Evolutionary conservation across 148 eudicot genomes (phyloP).

Genomic region (Chenopodium formosanum): DNA sequence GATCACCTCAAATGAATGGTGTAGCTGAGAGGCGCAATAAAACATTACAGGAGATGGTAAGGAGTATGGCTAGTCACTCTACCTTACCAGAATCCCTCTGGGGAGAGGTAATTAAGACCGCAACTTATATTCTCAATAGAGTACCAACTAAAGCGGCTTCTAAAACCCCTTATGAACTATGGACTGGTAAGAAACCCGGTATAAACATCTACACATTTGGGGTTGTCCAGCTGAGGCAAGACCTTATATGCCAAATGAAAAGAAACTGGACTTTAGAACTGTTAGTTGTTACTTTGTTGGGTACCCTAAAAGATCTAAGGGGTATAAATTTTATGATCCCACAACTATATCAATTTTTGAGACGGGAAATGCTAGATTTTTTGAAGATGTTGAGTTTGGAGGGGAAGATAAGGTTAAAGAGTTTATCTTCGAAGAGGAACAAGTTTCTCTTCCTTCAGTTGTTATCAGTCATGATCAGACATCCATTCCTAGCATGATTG

Average conservation of each 20-base stretch:
- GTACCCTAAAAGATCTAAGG: not conserved
- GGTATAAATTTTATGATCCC: not conserved
- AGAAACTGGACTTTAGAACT: not conserved
- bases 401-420: no score
- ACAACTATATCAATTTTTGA: not conserved
- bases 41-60: conserved; percentile 4
- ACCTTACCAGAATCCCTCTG: not conserved
- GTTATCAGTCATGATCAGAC: not conserved
- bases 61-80: conserved; percentile 11
- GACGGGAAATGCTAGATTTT: not conserved
- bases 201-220: no score
- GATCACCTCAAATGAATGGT: not conserved
- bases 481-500: not conserved
- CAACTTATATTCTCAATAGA: not conserved
- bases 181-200: no score
- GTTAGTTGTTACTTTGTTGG: not conserved
- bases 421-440: not conserved
- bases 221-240: no score
- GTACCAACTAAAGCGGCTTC: not conserved
- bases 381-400: not conserved
- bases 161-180: no score
- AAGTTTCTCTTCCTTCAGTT: not conserved
- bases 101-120: not conserved
- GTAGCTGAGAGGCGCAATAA: conserved; percentile 8
- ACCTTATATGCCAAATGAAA: no score